These are phyloP conservation scores for Zymoseptoria ardabiliae DNA, from an alignment of 2,329 filamentous ascomycete species.

Conservation along the genomic window DNA sequence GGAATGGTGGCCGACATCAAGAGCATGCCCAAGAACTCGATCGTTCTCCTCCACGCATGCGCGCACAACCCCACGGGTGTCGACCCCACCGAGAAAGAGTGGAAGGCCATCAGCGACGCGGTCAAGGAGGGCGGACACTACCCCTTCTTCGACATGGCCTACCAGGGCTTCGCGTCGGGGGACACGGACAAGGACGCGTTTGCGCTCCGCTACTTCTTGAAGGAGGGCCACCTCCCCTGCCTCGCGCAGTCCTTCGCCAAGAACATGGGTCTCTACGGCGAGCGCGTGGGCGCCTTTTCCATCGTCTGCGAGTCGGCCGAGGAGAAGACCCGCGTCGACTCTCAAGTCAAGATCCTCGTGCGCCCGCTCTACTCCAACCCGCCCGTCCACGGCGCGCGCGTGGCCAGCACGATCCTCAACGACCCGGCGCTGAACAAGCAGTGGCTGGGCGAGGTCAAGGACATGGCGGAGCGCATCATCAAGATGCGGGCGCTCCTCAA, in stretches of 20 bases:
- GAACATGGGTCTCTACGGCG: conserved; percentile 99
- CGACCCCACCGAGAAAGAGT: conserved; percentile 86
- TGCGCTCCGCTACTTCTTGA: conserved; percentile 85
- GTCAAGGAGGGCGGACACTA: conserved; percentile 84
- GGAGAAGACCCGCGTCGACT: conserved; percentile 93
- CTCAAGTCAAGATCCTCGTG: conserved; percentile 96
- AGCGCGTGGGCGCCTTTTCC: conserved; percentile 96
- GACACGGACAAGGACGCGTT: conserved; percentile 90
- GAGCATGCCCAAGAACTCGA: conserved; percentile 74
- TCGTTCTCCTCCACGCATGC: conserved; percentile 92
- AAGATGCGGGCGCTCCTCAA: conserved; percentile 92
- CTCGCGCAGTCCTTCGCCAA: conserved; percentile 95
- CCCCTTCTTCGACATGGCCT: conserved; percentile 98
- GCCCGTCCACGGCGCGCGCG: conserved; percentile 89
- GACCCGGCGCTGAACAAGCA: conserved; percentile 77
- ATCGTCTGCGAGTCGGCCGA: conserved; percentile 76
- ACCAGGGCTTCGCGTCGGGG: conserved; percentile 94
- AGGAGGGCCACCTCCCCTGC: conserved; percentile 80
- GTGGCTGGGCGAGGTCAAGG: conserved; percentile 96
- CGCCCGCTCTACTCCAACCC: conserved; percentile 98
- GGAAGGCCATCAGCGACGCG: conserved; percentile 79
- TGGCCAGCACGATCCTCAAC: conserved; percentile 88
- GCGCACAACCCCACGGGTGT: conserved; percentile 97
- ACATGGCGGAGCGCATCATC: conserved; percentile 98
- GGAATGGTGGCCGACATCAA: conserved; percentile 88